These are phyloP conservation scores for Suillus weaverae DNA, from an alignment of 768 basidiomycete species.

Conservation along the genomic window DNA sequence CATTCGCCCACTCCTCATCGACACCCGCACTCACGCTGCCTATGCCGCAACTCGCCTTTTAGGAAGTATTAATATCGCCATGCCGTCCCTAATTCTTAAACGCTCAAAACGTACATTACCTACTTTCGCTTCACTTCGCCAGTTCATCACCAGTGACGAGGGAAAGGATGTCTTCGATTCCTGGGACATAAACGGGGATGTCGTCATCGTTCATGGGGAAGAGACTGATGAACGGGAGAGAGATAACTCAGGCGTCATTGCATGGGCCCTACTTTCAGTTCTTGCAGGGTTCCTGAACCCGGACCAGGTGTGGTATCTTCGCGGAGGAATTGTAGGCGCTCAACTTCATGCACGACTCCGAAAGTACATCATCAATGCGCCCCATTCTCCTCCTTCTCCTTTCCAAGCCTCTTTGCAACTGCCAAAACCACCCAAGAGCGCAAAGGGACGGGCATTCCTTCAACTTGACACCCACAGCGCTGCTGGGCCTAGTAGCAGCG, in stretches of 20 bases:
- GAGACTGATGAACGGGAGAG: conserved; percentile 71
- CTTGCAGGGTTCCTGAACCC: conserved; percentile 56
- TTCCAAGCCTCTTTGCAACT: conserved; percentile 17
- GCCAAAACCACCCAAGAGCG: conserved; percentile 24
- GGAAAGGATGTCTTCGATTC: conserved; percentile 47
- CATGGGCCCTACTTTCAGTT: conserved; percentile 72
- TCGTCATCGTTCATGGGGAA: conserved; percentile 73
- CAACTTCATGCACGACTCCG: conserved; percentile 57
- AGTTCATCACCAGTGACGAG: conserved; percentile 79
- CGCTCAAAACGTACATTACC: conserved; percentile 63
- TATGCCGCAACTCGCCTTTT: conserved; percentile 66
- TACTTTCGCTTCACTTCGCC: conserved; percentile 65
- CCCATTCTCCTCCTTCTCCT: neutral
- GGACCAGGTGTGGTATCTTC: conserved; percentile 64
- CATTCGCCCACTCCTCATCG: conserved; percentile 68
- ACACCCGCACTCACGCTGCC: conserved; percentile 71
- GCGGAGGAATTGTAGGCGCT: conserved; percentile 68
- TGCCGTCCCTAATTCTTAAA: conserved; percentile 89
- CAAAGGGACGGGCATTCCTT: conserved; percentile 54
- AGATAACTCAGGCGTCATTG: conserved; percentile 51
- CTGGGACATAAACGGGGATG: conserved; percentile 75
- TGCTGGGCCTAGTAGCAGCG: conserved; percentile 40
- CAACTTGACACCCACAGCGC: conserved; percentile 65
- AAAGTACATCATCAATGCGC: conserved; percentile 43
- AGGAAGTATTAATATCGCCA: conserved; percentile 79